Conservation (phyloP, 1,139 yeast genomes). For the Hanseniaspora uvarum region DNA sequence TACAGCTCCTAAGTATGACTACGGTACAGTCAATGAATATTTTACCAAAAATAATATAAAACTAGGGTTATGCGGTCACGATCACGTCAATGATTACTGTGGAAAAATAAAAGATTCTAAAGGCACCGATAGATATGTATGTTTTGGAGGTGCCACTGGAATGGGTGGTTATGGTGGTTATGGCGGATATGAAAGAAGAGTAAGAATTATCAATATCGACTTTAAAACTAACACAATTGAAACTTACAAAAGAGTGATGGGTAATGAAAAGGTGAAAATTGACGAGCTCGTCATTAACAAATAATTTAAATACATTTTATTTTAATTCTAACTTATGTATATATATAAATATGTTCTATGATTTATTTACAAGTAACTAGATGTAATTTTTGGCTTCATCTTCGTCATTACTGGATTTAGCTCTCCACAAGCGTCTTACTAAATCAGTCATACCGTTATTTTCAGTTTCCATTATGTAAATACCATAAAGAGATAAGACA, state of each 20-base stretch:
- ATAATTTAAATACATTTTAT: not conserved
- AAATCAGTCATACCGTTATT: slow-evolving; percentile 51
- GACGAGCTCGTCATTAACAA: not conserved
- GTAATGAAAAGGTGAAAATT: slow-evolving; percentile 4
- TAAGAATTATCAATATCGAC: slow-evolving; percentile 62
- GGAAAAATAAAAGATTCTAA: slow-evolving; percentile 36
- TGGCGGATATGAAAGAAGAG: slow-evolving; percentile 68
- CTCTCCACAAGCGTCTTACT: slow-evolving; percentile 38
- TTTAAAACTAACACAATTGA: not conserved
- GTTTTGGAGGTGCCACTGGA: slow-evolving; percentile 89
- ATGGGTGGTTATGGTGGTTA: slow-evolving; percentile 94
- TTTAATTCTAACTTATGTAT: not conserved
- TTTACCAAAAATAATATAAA: slow-evolving; percentile 56
- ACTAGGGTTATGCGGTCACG: slow-evolving; percentile 79
- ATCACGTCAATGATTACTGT: slow-evolving; percentile 89
- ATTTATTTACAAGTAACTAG: not conserved
- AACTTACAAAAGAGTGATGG: slow-evolving; percentile 12
- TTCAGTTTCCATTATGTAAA: slow-evolving; percentile 67
- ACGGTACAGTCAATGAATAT: slow-evolving; percentile 46
- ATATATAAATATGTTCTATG: too few species aligned
- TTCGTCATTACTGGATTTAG: not conserved
- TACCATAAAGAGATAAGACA: slow-evolving; percentile 62
- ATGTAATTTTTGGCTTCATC: slow-evolving; percentile 1
- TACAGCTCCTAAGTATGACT: slow-evolving; percentile 64
- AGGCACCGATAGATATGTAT: slow-evolving; percentile 36